Conservation (phyloP, 2,329 filamentous ascomycete genomes). For the Madurella fahalii region DNA sequence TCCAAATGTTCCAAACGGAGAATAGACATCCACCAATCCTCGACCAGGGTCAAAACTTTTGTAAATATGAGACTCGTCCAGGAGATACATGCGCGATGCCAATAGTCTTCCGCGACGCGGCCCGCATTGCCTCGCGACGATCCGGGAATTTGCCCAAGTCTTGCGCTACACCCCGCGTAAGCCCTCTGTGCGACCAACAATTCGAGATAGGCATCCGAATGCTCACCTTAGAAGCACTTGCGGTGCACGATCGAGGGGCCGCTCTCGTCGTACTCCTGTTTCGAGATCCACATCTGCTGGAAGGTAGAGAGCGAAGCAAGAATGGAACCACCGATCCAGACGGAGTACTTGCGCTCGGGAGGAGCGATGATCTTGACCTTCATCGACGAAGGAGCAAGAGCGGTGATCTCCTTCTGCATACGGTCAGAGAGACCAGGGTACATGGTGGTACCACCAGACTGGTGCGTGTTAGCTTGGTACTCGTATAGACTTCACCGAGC, state of each 20-base stretch:
- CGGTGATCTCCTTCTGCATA: conserved; percentile 99
- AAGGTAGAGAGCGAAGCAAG: conserved; percentile 98
- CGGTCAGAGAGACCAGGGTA: conserved; percentile 99
- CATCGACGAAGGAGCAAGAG: conserved; percentile 98
- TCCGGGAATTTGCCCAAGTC: conserved; percentile 25
- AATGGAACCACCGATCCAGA: conserved; percentile 99
- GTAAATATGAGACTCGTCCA: conserved; percentile 52
- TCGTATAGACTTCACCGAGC: background rate
- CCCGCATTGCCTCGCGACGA: conserved; percentile 35
- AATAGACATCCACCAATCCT: conserved; percentile 48
- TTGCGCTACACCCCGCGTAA: conserved; percentile 12
- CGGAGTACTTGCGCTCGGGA: conserved; percentile 99
- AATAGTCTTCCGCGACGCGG: conserved; percentile 40
- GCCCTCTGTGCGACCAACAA: background rate
- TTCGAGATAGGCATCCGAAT: no score
- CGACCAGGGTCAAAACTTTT: conserved; percentile 56
- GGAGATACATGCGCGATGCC: conserved; percentile 44
- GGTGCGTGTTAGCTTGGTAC: conserved; percentile 32
- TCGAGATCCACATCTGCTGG: conserved; percentile 99
- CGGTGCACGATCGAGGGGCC: conserved; percentile 99
- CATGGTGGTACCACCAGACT: conserved; percentile 99
- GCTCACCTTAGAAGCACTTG: conserved; percentile 98
- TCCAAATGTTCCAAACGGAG: conserved; percentile 42
- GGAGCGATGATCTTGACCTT: conserved; percentile 99
- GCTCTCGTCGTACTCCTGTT: conserved; percentile 99